Evolutionary conservation across 768 basidiomycete genomes (phyloP), one percentile per base, ranked within the genome.

Genomic region (Rhodotorula sphaerocarpa): DNA sequence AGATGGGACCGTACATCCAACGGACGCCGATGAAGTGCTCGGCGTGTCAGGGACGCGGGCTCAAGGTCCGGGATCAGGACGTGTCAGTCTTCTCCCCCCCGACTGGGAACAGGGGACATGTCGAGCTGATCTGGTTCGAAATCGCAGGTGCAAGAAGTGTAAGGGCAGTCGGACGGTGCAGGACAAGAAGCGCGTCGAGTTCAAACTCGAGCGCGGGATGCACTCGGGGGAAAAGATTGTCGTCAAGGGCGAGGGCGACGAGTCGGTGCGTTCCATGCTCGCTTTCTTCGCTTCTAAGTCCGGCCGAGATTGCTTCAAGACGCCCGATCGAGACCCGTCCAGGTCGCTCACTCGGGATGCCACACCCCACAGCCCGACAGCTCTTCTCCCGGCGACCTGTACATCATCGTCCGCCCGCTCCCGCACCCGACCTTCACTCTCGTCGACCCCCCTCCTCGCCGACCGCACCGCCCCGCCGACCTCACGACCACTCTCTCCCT

Each of bases 141-240:
- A n/a, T n/a, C n/a, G n/a, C 71, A 93, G 91, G 69, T 96, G 92
- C 77, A 96, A 92, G 76, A 93, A 89, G 73, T 97, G 93, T 77
- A 90, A 91, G 71, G 93, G 91, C 7, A 81, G 82, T 55, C 86
- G 85, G 74, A 86, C 84, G 0, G 81, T 86, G 47, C 84, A 86
- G 66, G 90, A 93, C 73, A 95, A 90, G 79, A 88, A 85, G 50
- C 83, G 88, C 52, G 84, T 90, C 67, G 90, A 92, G 67, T 84
- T 95, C 28, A 81, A 83, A 69, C 80, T 96, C 48, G 88, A 92
- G 71, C 84, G 83, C 56, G 93, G 93, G 20, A 90, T 90, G 84
- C 74, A 83, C 7, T 83, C 91, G 70, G 82, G 83, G 15, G 84
- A 93, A 72, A 79, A 86, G 59, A 92, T 96, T 54, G 84, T 93